phyloP scores from a whole-genome alignment of 805 yeast species.

The Yarrowia sp. region DNA sequence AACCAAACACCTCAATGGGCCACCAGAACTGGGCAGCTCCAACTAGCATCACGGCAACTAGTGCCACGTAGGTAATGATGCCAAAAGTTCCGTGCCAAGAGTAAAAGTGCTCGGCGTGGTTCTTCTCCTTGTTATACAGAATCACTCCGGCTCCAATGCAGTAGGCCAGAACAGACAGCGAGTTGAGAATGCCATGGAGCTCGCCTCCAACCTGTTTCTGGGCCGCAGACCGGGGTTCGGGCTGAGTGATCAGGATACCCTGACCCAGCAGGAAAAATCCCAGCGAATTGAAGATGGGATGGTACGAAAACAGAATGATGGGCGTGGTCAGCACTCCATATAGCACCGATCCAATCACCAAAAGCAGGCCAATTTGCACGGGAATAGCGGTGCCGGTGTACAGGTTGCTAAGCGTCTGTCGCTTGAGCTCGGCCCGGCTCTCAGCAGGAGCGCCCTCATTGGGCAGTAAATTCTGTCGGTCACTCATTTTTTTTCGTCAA shows the following conservation, averaged over 20 bases:
- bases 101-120: conserved; percentile 44
- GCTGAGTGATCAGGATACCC: conserved; percentile 46
- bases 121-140: conserved; percentile 45
- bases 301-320: conserved; percentile 46
- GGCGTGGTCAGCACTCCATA: conserved; percentile 40
- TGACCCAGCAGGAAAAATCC: conserved; percentile 45
- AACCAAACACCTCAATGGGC: conserved; percentile 46
- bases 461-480: conserved; percentile 14
- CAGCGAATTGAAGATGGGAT: conserved; percentile 45
- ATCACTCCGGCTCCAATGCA: conserved; percentile 43
- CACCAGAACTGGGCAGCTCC: conserved; percentile 47
- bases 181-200: conserved; percentile 46
- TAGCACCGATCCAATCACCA: conserved; percentile 34
- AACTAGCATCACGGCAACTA: conserved; percentile 42
- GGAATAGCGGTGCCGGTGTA: conserved; percentile 50
- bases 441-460: neutral
- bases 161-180: conserved; percentile 41
- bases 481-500: conserved; percentile 8
- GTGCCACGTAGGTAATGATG: conserved; percentile 42
- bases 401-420: conserved; percentile 35
- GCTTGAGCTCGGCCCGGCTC: conserved; percentile 44
- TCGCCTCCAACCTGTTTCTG: conserved; percentile 45
- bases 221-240: conserved; percentile 42
- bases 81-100: conserved; percentile 48
- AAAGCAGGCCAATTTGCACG: conserved; percentile 47